These are phyloP conservation scores for Paratinospora sagittata DNA, from an alignment of 164 flowering plant genomes.

Conservation along the genomic window DNA sequence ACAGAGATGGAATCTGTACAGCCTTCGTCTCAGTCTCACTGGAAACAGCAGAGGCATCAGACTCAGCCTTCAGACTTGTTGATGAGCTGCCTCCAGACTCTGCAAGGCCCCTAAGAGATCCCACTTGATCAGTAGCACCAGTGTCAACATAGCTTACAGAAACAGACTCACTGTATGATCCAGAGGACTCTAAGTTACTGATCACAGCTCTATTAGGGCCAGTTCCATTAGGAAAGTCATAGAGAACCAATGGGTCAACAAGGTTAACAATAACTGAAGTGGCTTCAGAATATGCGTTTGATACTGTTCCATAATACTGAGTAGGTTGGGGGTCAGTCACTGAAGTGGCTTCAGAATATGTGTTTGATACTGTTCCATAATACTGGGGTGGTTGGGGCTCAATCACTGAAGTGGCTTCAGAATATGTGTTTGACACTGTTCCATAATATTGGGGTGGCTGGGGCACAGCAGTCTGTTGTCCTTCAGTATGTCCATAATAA, in stretches of 20 bases:
- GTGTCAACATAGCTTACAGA: constrained; percentile 20
- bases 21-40: constrained; percentile 20
- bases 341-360: too few relatives aligned
- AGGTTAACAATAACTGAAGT: constrained; percentile 35
- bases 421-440: too few relatives aligned
- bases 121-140: constrained; percentile 24
- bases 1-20: constrained; percentile 25
- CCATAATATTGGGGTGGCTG: constrained; percentile 39
- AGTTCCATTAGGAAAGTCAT: constrained; percentile 39
- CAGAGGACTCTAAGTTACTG: constrained; percentile 30
- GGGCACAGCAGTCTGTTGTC: constrained; percentile 32
- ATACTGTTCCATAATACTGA: too few relatives aligned
- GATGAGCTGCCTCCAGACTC: constrained; percentile 18
- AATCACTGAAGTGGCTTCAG: too few relatives aligned
- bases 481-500: constrained; percentile 49
- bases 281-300: constrained; percentile 32
- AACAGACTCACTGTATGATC: constrained; percentile 23
- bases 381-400: too few relatives aligned
- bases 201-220: constrained; percentile 26
- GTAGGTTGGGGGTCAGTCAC: too few relatives aligned
- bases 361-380: too few relatives aligned
- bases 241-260: constrained; percentile 37
- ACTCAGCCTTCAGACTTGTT: constrained; percentile 15
- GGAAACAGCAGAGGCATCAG: constrained; percentile 17
- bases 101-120: constrained; percentile 15